Evolutionary conservation across 768 basidiomycete species (phyloP), one percentile per base, ranked within the genome.

Genomic region (Agrocybe chaxingu): DNA sequence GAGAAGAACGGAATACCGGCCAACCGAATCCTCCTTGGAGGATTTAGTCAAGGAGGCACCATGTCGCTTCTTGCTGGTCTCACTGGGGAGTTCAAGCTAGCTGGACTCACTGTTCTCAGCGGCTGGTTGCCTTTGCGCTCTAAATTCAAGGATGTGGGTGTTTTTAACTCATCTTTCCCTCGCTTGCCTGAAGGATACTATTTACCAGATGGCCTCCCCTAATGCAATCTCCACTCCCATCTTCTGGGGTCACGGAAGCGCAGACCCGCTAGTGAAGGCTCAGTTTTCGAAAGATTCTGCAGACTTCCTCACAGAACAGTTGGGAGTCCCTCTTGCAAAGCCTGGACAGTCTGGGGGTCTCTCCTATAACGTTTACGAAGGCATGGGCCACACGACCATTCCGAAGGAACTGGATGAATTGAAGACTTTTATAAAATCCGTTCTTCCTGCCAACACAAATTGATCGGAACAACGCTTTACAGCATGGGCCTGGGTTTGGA

Each of bases 31-130:
- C 78, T 96, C 31, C 67, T 98, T 18, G 92, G 91, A 33, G 94
- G 94, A 8, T 96, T 95, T 70, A 87, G 84, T 53, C 93, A 96
- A 65, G 93, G 91, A 34, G 89, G 76, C 36, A 81, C 85, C 18
- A 85, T 95, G 75, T 77, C 84, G 7, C 71, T 93, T n/a, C 69
- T 94, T 43, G 81, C 84, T 3, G 91, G 83, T 7, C 70, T 95
- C 50, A 87, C 81, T 1, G 74, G 72, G 2, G 80, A 82, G 55
- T 71, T 79, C 52, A 84, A 82, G 58, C 72, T 94, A 11, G 91
- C 77, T 2, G 92, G 92, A 3, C 62, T 92, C 47, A 79, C 76
- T 12, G 76, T 79, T 4, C 71, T 96, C 56, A 92, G 89, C 55
- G 86, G 87, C 4, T 96, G 89, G 87, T 65, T 93, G 42, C 86